phyloP scores from a whole-genome alignment of 2,329 filamentous ascomycete species.

The Talaromyces sp. region DNA sequence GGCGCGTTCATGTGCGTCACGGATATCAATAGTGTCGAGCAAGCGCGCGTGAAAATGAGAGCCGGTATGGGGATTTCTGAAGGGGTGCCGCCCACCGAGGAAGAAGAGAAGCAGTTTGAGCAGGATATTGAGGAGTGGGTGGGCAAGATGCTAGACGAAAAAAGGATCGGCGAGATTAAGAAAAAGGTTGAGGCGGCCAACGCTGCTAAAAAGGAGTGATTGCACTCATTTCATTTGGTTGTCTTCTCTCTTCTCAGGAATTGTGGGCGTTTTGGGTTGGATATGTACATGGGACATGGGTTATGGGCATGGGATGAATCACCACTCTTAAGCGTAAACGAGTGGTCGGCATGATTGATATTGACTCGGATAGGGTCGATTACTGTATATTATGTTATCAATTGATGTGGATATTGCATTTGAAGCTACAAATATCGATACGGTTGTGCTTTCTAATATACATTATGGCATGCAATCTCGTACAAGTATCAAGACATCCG shows the following conservation, averaged over 20 bases:
- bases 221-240: not conserved
- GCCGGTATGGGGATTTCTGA: slow-evolving; percentile 50
- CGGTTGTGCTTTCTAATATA: not conserved
- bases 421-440: not conserved
- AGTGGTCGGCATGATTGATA: not conserved
- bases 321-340: not conserved
- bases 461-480: not conserved
- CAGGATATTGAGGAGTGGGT: slow-evolving; percentile 53
- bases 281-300: not conserved
- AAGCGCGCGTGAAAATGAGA: slow-evolving; percentile 58
- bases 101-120: slow-evolving; percentile 50
- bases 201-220: slow-evolving; percentile 11
- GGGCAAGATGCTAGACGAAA: slow-evolving; percentile 43
- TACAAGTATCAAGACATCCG: slow-evolving; percentile 26
- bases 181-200: slow-evolving; percentile 22
- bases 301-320: not conserved
- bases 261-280: not conserved
- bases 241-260: not conserved
- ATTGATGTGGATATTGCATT: not conserved
- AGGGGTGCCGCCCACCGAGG: slow-evolving; percentile 31
- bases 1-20: slow-evolving; percentile 73
- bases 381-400: not conserved
- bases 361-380: not conserved
- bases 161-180: slow-evolving; percentile 40
- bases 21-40: slow-evolving; percentile 66